Conservation (phyloP, 2,329 filamentous ascomycete species). For the Thelonectria rubi region DNA sequence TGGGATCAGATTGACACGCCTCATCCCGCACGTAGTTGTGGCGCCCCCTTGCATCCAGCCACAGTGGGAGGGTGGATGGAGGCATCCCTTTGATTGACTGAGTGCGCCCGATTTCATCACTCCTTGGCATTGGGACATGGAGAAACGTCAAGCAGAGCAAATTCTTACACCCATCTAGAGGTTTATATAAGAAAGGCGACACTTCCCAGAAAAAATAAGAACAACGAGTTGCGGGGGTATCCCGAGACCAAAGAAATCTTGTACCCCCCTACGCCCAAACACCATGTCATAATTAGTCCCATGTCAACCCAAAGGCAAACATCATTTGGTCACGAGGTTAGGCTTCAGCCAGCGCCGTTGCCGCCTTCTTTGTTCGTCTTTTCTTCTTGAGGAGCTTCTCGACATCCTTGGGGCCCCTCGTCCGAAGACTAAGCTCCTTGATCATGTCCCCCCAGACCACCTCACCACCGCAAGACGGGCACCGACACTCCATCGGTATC, state of each 20-base stretch:
- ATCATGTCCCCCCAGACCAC: constrained; percentile 81
- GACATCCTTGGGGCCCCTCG: constrained; percentile 75
- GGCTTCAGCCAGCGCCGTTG: constrained; percentile 19
- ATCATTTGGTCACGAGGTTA: constrained; percentile 1
- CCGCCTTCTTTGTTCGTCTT: constrained; percentile 42
- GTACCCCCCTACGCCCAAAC: constrained; percentile 8
- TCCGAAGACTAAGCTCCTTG: constrained; percentile 80
- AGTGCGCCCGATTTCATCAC: not conserved
- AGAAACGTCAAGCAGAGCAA: not conserved
- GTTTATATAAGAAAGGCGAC: too few species aligned
- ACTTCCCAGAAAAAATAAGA: not conserved
- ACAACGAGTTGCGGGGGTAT: constrained; percentile 14
- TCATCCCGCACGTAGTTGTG: not conserved
- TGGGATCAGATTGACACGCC: not conserved
- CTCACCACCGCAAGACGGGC: constrained; percentile 72
- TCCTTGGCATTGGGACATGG: not conserved
- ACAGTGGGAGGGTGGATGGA: constrained; percentile 4
- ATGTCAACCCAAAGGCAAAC: constrained; percentile 15
- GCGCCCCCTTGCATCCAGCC: constrained; percentile 22
- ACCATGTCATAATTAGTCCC: constrained; percentile 17
- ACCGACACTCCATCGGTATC: constrained; percentile 74
- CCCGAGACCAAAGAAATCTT: not conserved
- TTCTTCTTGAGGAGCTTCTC: constrained; percentile 71
- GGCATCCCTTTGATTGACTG: constrained; percentile 15
- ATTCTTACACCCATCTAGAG: too few species aligned